These are phyloP conservation scores for Arthrinium phaeospermum DNA, from an alignment of 2,329 filamentous ascomycete genomes.

Conservation along the genomic window DNA sequence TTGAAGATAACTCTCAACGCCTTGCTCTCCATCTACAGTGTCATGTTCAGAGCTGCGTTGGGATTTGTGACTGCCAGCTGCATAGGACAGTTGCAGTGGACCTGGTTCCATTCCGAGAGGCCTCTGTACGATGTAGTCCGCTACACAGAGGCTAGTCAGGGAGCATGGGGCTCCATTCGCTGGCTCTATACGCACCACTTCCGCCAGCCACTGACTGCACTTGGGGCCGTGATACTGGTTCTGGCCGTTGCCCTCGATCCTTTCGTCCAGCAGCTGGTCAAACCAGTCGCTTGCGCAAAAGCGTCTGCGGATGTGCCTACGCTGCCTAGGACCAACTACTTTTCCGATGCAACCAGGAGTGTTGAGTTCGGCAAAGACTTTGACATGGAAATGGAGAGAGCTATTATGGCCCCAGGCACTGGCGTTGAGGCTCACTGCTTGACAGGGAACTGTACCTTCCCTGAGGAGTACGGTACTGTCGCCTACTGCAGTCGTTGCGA, in stretches of 20 bases:
- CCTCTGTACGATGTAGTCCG: conserved; percentile 21
- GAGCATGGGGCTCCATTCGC: conserved; percentile 17
- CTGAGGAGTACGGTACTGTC: conserved; percentile 20
- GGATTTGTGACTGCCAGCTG: conserved; percentile 18
- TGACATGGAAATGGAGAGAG: not conserved
- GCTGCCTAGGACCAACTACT: not conserved
- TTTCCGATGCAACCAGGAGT: too few species aligned
- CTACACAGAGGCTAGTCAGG: not conserved
- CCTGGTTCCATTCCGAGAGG: not conserved
- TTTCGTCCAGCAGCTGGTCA: not conserved
- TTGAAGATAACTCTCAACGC: conserved; percentile 16
- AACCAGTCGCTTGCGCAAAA: not conserved
- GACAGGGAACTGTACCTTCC: conserved; percentile 25
- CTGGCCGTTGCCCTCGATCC: not conserved
- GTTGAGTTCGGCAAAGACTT: not conserved
- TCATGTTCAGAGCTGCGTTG: not conserved
- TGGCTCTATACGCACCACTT: conserved; percentile 11
- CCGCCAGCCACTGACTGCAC: conserved; percentile 11
- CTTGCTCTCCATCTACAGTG: conserved; percentile 6
- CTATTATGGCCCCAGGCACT: not conserved
- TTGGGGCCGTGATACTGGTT: not conserved
- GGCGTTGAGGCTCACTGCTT: conserved; percentile 16
- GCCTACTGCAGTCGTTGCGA: conserved; percentile 26
- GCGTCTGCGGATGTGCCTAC: not conserved
- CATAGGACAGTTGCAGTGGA: conserved; percentile 21